Evolutionary conservation across 768 basidiomycete species (phyloP), one percentile per base, ranked within the genome.

Genomic region (Pisolithus sp.): DNA sequence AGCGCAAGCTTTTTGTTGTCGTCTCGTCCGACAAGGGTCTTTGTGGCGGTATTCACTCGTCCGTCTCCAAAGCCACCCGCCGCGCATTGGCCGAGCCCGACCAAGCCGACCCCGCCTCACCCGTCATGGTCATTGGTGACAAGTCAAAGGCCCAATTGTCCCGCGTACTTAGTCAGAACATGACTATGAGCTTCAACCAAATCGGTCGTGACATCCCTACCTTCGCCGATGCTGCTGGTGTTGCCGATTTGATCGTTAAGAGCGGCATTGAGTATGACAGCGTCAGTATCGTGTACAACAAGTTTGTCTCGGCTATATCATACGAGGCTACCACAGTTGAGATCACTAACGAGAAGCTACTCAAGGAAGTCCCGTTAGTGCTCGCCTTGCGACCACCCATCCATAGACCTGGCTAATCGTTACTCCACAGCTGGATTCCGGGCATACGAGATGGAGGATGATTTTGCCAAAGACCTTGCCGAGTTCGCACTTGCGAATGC

Each of bases 11-110:
- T 59, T 93, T 95, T 76, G 68, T 98, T 59, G 91, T 94, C 68
- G 72, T 96, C 64, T 96, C 95, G 43, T 97, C 95, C 50, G 95
- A 98, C 84, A 93, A 94, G 75, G 95, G 96, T 73, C 90, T 99
- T 52, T 99, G 95, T 67, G 95, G 96, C 74, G 95, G 96, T 79
- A 95, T 99, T 64, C 95, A 98, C 77, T 98, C 95, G 39, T 93
- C 92, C 49, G 90, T 98, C 66, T 79, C 87, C 60, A 96, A 97
- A 73, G 82, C 83, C 51, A 89, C 92, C 47, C 89, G 90, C 59
- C 81, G 79, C 52, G 86, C 80, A 28, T 63, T 94, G 51, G 71
- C 68, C 28, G 78, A 81, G 61, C 72, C 75, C 41, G 72, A 71
- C 44, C 68, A 71, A 56, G 67, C 60, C 46, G 81, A 82, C 52